Conservation (phyloP, 2,329 filamentous ascomycete genomes). For the Zymoseptoria crescenta region DNA sequence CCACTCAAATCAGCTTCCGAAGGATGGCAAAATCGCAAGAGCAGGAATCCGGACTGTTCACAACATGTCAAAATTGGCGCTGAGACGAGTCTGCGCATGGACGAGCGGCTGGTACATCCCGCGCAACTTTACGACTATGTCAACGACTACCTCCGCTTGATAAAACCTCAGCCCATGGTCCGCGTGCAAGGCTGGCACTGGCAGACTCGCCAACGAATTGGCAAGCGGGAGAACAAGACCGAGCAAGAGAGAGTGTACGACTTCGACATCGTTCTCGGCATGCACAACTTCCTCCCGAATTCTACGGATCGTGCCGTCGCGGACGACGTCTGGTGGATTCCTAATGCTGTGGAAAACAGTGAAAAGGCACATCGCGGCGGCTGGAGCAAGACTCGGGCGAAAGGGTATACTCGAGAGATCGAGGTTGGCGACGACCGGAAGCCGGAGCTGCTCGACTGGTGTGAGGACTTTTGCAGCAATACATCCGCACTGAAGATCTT, state of each 20-base stretch:
- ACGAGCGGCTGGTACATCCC: constrained; percentile 19
- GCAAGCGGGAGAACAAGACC: constrained; percentile 21
- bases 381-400: constrained; percentile 46
- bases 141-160: constrained; percentile 14
- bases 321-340: constrained; percentile 21
- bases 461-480: constrained; percentile 57
- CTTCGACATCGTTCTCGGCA: constrained; percentile 21
- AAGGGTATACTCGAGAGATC: constrained; percentile 38
- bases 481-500: constrained; percentile 49
- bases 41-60: constrained; percentile 6
- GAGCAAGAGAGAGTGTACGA: constrained; percentile 22
- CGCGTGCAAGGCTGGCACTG: constrained; percentile 24
- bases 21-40: background rate
- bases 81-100: constrained; percentile 24
- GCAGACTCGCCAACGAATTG: constrained; percentile 13
- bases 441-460: constrained; percentile 53
- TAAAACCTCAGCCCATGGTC: constrained; percentile 18
- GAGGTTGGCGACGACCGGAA: constrained; percentile 36
- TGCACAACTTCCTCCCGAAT: constrained; percentile 15
- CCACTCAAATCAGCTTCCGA: constrained; percentile 2
- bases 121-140: constrained; percentile 19
- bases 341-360: constrained; percentile 46
- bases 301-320: background rate
- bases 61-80: constrained; percentile 7
- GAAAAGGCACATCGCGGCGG: constrained; percentile 60